Evolutionary conservation across 1,139 yeast species (phyloP).

Genomic region (Hyphopichia fennica): DNA sequence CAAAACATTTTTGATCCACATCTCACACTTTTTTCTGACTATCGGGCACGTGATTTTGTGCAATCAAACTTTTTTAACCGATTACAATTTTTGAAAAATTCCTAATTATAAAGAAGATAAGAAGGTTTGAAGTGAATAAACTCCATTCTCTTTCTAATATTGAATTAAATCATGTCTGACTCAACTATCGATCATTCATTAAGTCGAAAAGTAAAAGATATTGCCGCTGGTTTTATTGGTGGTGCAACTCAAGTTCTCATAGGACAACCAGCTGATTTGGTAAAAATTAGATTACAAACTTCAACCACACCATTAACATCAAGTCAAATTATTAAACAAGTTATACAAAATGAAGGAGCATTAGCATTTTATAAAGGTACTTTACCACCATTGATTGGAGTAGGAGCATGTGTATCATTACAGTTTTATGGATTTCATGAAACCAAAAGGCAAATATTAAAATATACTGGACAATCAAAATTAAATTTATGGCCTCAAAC

Average conservation of each 20-base stretch:
- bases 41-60: slow-evolving; percentile 4
- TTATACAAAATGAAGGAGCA: slow-evolving; percentile 59
- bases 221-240: slow-evolving; percentile 51
- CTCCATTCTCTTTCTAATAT: too few relatives aligned
- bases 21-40: too few relatives aligned
- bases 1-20: too few relatives aligned
- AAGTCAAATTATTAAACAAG: slow-evolving; percentile 51
- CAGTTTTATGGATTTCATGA: slow-evolving; percentile 81
- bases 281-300: slow-evolving; percentile 66
- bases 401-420: slow-evolving; percentile 72
- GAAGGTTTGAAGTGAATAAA: background rate
- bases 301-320: slow-evolving; percentile 37
- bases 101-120: background rate
- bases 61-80: background rate
- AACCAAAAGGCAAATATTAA: slow-evolving; percentile 60
- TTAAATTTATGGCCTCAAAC: slow-evolving; percentile 61
- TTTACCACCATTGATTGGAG: slow-evolving; percentile 51
- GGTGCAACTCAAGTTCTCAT: slow-evolving; percentile 71
- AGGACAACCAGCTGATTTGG: slow-evolving; percentile 74
- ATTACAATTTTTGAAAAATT: background rate
- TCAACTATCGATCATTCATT: slow-evolving; percentile 47
- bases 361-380: slow-evolving; percentile 61
- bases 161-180: background rate
- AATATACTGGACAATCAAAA: slow-evolving; percentile 24
- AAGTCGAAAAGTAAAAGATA: slow-evolving; percentile 60